These are phyloP conservation scores for Tetracladium marchalianum DNA, from an alignment of 495 filamentous ascomycete species.

Conservation along the genomic window DNA sequence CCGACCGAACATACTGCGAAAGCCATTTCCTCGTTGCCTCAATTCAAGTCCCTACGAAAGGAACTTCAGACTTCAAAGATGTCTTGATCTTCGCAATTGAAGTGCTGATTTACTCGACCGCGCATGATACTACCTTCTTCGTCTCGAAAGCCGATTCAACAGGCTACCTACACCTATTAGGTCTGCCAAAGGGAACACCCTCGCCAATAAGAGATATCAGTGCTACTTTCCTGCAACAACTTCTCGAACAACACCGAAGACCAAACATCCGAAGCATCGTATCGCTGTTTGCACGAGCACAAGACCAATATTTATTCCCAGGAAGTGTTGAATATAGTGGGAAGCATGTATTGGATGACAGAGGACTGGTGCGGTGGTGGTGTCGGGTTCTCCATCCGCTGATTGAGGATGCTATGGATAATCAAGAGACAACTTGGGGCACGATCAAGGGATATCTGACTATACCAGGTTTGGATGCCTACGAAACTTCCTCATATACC, in stretches of 20 bases:
- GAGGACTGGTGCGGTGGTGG: constrained; percentile 91
- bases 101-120: constrained; percentile 62
- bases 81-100: constrained; percentile 59
- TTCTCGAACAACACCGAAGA: constrained; percentile 56
- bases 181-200: constrained; percentile 45
- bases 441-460: constrained; percentile 64
- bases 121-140: constrained; percentile 75
- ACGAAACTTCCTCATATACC: constrained; percentile 59
- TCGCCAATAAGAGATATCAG: constrained; percentile 67
- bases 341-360: constrained; percentile 92
- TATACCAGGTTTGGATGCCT: constrained; percentile 72
- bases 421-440: constrained; percentile 19
- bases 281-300: constrained; percentile 85
- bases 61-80: constrained; percentile 20
- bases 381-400: constrained; percentile 76
- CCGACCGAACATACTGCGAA: constrained; percentile 74
- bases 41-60: constrained; percentile 23
- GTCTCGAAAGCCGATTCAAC: constrained; percentile 97
- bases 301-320: constrained; percentile 91
- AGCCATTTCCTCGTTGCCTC: constrained; percentile 77
- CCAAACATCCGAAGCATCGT: constrained; percentile 66
- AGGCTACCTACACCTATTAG: constrained; percentile 64
- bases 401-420: constrained; percentile 25
- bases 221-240: constrained; percentile 63
- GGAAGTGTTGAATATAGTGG: constrained; percentile 73